Percentiles rank a stretch among this genome's conserved stretches.
Evolutionary conservation across 225 moss, liverwort and hornwort genomes (phyloP).

Genomic region (Thuidium tamariscinum): DNA sequence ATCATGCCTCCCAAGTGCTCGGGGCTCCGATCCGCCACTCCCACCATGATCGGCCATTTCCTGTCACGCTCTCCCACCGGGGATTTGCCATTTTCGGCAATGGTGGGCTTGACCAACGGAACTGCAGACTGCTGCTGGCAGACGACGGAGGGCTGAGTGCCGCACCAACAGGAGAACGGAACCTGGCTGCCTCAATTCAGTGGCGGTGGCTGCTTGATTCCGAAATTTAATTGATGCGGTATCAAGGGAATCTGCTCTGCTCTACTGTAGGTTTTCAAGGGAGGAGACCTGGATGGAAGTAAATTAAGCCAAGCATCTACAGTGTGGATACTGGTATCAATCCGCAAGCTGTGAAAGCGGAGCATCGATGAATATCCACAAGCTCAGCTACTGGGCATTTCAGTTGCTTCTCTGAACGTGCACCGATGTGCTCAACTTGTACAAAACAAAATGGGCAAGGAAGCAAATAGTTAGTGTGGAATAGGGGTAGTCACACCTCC

Average conservation of each 20-base stretch:
- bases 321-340: neutral
- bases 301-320: neutral
- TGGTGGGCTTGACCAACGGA: neutral
- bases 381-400: neutral
- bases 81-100: neutral
- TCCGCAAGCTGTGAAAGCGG: neutral
- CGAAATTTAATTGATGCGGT: neutral
- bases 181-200: neutral
- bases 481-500: no score
- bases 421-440: neutral
- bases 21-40: neutral
- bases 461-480: neutral
- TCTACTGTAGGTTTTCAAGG: neutral
- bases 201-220: no score
- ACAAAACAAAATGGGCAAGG: neutral
- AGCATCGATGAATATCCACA: neutral
- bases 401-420: neutral
- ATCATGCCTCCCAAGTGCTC: neutral
- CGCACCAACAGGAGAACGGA: neutral
- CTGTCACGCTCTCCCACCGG: neutral
- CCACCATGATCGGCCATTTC: neutral
- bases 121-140: neutral
- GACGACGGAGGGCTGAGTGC: neutral
- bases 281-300: neutral
- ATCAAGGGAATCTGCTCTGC: neutral